These are phyloP conservation scores for Cenchrus americanus DNA, from an alignment of 176 grass and related monocot species.

Conservation along the genomic window DNA sequence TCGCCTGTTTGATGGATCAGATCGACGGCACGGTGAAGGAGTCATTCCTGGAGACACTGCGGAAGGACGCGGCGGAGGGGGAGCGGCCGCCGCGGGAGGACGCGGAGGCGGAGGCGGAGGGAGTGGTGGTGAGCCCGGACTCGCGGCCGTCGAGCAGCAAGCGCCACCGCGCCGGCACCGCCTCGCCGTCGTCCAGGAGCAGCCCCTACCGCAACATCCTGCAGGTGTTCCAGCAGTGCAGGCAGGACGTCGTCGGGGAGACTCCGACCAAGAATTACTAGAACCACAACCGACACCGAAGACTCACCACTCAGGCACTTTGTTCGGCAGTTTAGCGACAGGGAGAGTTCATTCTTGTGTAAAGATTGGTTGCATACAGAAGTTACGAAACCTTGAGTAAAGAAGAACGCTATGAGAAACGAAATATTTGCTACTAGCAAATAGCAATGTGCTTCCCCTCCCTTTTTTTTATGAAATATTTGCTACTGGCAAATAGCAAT, in stretches of 20 bases:
- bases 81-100: background rate
- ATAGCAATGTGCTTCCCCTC: no score
- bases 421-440: background rate
- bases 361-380: constrained; percentile 35
- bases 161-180: constrained; percentile 48
- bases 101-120: background rate
- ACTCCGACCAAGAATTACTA: background rate
- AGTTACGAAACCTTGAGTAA: constrained; percentile 27
- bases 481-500: no score
- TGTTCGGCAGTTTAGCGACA: background rate
- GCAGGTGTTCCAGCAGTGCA: constrained; percentile 71
- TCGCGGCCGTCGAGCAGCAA: constrained; percentile 55
- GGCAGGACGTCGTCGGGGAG: constrained; percentile 39
- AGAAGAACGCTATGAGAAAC: background rate
- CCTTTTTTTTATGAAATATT: background rate
- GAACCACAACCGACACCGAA: background rate
- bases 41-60: constrained; percentile 46
- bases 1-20: constrained; percentile 13
- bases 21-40: constrained; percentile 51
- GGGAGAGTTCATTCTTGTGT: constrained; percentile 24
- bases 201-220: constrained; percentile 59
- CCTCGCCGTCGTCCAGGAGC: constrained; percentile 41
- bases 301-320: background rate
- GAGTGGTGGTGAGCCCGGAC: constrained; percentile 37
- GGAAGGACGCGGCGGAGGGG: constrained; percentile 36